Evolutionary conservation across 129 eudicot species (phyloP).

Genomic region (Flaveria trinervia): DNA sequence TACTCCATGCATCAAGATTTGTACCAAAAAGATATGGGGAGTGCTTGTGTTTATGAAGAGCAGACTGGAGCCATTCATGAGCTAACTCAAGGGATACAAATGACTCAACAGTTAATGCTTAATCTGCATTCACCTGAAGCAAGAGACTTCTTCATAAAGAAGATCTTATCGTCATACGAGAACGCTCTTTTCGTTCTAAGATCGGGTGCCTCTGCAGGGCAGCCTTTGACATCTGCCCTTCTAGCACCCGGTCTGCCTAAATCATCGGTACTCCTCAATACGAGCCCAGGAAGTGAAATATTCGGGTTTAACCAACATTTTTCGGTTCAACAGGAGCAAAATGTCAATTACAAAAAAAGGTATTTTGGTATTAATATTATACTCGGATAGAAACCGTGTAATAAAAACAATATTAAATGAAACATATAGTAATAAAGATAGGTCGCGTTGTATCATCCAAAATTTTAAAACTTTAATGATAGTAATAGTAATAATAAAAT

Average conservation of each 20-base stretch:
- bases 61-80: neutral
- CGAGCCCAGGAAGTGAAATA: slow-evolving; percentile 47
- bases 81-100: no score
- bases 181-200: slow-evolving; percentile 35
- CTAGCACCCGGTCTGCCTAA: slow-evolving; percentile 28
- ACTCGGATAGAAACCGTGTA: no score
- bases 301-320: slow-evolving; percentile 24
- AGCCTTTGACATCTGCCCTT: slow-evolving; percentile 26
- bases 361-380: slow-evolving; percentile 4
- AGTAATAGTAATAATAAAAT: no score
- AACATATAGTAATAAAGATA: no score
- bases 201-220: slow-evolving; percentile 41
- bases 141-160: no score
- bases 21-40: slow-evolving; percentile 39
- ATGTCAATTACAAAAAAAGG: slow-evolving; percentile 60
- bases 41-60: slow-evolving; percentile 42
- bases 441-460: no score
- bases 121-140: no score
- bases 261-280: slow-evolving; percentile 40
- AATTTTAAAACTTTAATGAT: no score
- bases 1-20: neutral
- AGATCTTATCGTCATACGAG: no score
- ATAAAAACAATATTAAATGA: no score
- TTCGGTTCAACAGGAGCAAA: slow-evolving; percentile 24
- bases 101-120: no score